A percentile compares a stretch with the other conserved stretches of the same genome.
These are phyloP conservation scores for Pelargonium myrrhifolium DNA, from an alignment of 441 rosid species.

Conservation along the genomic window DNA sequence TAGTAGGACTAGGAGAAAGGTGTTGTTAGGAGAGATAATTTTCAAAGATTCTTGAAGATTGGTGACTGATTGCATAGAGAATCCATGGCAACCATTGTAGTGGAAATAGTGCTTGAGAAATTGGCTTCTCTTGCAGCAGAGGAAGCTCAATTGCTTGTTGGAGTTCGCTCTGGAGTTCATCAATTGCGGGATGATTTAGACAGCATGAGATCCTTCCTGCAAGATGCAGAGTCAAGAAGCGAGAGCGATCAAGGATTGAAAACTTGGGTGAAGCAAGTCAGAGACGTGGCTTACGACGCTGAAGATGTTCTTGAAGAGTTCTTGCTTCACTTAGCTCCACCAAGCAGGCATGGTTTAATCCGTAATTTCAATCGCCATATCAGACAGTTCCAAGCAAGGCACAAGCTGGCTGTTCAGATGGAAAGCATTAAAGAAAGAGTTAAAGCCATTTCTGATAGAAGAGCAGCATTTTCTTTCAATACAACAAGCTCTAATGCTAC, in stretches of 20 bases:
- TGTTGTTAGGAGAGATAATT: too few relatives aligned
- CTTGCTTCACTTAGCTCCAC: background rate
- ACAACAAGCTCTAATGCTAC: conserved; percentile 3
- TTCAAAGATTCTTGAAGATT: too few relatives aligned
- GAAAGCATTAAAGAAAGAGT: background rate
- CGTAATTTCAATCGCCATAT: background rate
- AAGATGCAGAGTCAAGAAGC: conserved; percentile 8
- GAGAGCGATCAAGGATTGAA: conserved; percentile 12
- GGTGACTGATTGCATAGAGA: background rate
- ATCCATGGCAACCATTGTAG: background rate
- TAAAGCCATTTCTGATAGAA: background rate
- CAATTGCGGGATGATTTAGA: conserved; percentile 6
- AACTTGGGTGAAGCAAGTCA: conserved; percentile 16
- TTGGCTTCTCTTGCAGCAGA: conserved; percentile 2
- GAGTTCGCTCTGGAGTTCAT: background rate
- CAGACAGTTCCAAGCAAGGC: conserved; percentile 7
- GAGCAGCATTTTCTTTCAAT: background rate
- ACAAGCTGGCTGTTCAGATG: conserved; percentile 6
- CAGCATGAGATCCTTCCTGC: conserved; percentile 14
- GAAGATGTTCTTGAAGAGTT: conserved; percentile 18
- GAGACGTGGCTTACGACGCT: conserved; percentile 13
- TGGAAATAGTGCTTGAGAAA: conserved; percentile 1
- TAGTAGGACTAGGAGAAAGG: too few relatives aligned
- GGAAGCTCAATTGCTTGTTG: background rate
- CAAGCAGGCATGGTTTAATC: background rate